Conservation (phyloP, 1,284 basidiomycete species). For the Heterobasidion occidentale region DNA sequence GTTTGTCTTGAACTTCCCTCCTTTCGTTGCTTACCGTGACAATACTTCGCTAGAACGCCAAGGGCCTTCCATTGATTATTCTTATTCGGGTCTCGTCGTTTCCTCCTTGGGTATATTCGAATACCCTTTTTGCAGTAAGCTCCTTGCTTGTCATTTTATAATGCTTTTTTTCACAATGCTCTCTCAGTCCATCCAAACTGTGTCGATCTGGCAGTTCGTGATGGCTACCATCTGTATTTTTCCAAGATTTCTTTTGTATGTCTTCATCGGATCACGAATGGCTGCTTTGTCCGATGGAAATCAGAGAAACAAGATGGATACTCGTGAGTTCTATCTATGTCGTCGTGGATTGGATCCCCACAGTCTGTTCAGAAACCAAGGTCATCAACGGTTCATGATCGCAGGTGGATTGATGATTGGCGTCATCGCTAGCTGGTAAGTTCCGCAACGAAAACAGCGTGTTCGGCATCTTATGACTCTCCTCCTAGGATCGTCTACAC, state of each 20-base stretch:
- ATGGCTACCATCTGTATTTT: constrained; percentile 63
- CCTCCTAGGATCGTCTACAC: constrained; percentile 51
- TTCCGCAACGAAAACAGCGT: constrained; percentile 8
- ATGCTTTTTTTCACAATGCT: neutral
- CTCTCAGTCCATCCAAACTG: constrained; percentile 60
- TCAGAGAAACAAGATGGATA: constrained; percentile 68
- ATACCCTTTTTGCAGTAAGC: constrained; percentile 69
- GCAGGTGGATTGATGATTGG: constrained; percentile 49
- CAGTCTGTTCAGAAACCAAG: constrained; percentile 41
- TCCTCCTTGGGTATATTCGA: constrained; percentile 79
- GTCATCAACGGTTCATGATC: constrained; percentile 56
- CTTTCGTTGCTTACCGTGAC: neutral
- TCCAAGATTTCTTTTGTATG: constrained; percentile 64
- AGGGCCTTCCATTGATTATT: constrained; percentile 70
- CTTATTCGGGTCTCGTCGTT: constrained; percentile 77
- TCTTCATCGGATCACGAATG: constrained; percentile 73
- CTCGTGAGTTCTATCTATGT: constrained; percentile 32
- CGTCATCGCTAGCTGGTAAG: constrained; percentile 58
- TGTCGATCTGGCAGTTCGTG: constrained; percentile 68
- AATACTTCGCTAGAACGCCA: constrained; percentile 38
- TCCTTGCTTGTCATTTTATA: neutral
- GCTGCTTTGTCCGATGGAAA: constrained; percentile 71
- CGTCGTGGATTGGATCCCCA: neutral
- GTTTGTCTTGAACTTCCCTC: constrained; percentile 34
- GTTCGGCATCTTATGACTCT: neutral